Conservation (phyloP, 2,329 filamentous ascomycete genomes). For the Diaporthe nobilis region DNA sequence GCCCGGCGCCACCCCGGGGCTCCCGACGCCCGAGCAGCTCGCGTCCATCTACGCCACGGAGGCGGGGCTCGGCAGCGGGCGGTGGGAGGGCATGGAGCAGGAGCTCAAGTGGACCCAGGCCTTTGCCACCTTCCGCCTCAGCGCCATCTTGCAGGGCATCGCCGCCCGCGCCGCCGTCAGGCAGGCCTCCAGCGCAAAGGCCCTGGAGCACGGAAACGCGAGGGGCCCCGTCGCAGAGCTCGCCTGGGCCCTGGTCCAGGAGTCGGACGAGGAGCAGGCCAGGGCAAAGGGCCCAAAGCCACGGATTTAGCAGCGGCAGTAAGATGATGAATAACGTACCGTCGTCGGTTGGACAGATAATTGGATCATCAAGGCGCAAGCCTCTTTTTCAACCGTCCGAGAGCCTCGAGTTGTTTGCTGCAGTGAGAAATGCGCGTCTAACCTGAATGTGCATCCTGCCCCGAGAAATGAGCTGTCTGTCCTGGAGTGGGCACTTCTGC, state of each 20-base stretch:
- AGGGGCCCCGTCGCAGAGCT: slow-evolving; percentile 81
- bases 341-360: not conserved
- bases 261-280: slow-evolving; percentile 48
- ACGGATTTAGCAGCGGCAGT: slow-evolving; percentile 6
- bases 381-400: not conserved
- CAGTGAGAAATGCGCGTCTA: too few species aligned
- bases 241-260: slow-evolving; percentile 81
- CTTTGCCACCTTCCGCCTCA: slow-evolving; percentile 73
- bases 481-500: too few species aligned
- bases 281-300: slow-evolving; percentile 34
- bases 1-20: slow-evolving; percentile 74
- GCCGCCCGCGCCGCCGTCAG: slow-evolving; percentile 86
- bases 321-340: too few species aligned
- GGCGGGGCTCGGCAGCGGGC: slow-evolving; percentile 70
- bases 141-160: slow-evolving; percentile 86
- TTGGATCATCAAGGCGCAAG: not conserved
- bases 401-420: not conserved
- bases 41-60: slow-evolving; percentile 60
- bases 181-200: slow-evolving; percentile 91
- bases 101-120: slow-evolving; percentile 74
- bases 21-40: slow-evolving; percentile 52
- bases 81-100: slow-evolving; percentile 48
- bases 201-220: slow-evolving; percentile 78
- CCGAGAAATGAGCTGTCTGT: too few species aligned
- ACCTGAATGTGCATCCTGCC: not conserved